A percentile compares a stretch with the other conserved stretches of the same genome.
phyloP scores from a whole-genome alignment of 2,329 filamentous ascomycete species.

The Microcyclosporella mali region DNA sequence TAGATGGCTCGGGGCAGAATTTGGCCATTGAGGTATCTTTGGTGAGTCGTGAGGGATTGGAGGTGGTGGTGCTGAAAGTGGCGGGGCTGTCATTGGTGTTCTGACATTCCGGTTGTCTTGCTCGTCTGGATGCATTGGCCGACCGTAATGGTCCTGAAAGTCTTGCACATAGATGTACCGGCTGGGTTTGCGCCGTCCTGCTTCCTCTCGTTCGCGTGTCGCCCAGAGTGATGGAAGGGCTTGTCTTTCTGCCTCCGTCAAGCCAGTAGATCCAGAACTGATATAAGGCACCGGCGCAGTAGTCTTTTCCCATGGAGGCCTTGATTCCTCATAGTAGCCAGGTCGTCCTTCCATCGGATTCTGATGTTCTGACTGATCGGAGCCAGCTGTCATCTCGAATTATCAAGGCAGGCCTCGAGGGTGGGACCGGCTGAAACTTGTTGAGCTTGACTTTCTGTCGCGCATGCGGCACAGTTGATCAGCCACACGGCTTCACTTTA shows the following conservation, averaged over 20 bases:
- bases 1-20: conserved; percentile 4
- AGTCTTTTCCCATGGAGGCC: not conserved
- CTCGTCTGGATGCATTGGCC: not conserved
- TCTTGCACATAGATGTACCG: not conserved
- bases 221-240: conserved; percentile 7
- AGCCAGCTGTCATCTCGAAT: not conserved
- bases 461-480: not conserved
- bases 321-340: too few relatives aligned
- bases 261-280: not conserved
- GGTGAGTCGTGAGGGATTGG: conserved; percentile 14
- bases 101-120: not conserved
- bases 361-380: too few relatives aligned
- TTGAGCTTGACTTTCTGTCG: too few relatives aligned
- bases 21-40: conserved; percentile 6
- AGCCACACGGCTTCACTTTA: too few relatives aligned
- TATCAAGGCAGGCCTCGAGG: not conserved
- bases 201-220: not conserved
- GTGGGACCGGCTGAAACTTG: too few relatives aligned
- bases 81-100: not conserved
- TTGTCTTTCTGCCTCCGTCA: conserved; percentile 7
- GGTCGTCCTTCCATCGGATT: too few relatives aligned
- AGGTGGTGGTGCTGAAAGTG: conserved; percentile 1
- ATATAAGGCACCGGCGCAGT: not conserved
- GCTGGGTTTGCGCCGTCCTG: not conserved
- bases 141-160: not conserved